These are phyloP conservation scores for Lotmaria passim DNA, from an alignment of 208 protist genomes.

Conservation along the genomic window DNA sequence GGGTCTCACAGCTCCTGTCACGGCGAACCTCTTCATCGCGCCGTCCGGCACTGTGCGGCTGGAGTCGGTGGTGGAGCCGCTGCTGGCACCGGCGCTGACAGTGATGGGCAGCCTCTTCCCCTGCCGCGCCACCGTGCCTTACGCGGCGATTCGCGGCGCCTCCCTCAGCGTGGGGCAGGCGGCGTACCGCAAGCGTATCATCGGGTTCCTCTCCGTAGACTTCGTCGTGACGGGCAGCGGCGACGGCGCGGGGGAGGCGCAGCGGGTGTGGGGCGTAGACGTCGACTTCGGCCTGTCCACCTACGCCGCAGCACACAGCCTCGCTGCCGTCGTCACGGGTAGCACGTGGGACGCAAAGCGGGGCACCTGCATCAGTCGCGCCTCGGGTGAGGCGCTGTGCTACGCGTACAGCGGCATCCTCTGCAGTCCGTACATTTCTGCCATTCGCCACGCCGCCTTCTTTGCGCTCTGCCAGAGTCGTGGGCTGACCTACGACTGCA, in stretches of 20 bases:
- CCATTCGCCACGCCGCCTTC: constrained; percentile 81
- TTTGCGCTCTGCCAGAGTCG: constrained; percentile 81
- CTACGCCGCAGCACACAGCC: constrained; percentile 76
- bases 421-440: constrained; percentile 86
- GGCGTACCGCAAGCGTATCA: constrained; percentile 80
- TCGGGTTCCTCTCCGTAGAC: constrained; percentile 91
- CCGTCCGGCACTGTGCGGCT: constrained; percentile 78
- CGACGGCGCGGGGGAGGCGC: background rate
- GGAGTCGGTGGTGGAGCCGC: constrained; percentile 86
- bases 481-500: constrained; percentile 74
- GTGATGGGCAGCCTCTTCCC: constrained; percentile 81
- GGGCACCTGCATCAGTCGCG: constrained; percentile 23
- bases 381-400: constrained; percentile 31
- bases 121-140: constrained; percentile 50
- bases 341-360: constrained; percentile 45
- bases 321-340: constrained; percentile 46
- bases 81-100: constrained; percentile 88
- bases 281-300: constrained; percentile 88
- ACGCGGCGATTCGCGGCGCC: constrained; percentile 67
- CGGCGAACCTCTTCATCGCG: constrained; percentile 88
- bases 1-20: constrained; percentile 51
- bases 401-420: constrained; percentile 92
- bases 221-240: constrained; percentile 51
- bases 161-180: constrained; percentile 71
- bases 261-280: constrained; percentile 88